A percentile compares a stretch with the other conserved stretches of the same genome.
Evolutionary conservation across 2,329 filamentous ascomycete species (phyloP).

Genomic region (Penicillium sp.): DNA sequence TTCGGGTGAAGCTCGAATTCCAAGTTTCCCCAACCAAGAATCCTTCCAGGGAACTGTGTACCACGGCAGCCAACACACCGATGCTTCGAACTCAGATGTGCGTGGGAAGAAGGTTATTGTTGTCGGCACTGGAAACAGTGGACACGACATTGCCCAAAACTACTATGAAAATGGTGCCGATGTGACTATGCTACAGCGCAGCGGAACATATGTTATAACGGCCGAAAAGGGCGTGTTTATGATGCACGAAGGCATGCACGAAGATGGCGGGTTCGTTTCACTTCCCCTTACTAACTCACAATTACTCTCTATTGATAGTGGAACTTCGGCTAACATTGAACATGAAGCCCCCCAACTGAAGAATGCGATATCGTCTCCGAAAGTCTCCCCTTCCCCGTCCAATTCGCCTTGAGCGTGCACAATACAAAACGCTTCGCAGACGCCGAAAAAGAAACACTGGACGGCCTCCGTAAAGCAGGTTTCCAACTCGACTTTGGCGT

Average conservation of each 20-base stretch:
- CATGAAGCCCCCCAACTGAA: slow-evolving; percentile 46
- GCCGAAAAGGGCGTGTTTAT: slow-evolving; percentile 47
- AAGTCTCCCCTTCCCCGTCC: slow-evolving; percentile 49
- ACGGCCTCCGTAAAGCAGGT: slow-evolving; percentile 49
- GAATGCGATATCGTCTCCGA: slow-evolving; percentile 52
- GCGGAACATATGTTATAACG: slow-evolving; percentile 52
- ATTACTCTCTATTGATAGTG: background rate
- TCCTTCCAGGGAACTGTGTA: slow-evolving; percentile 46
- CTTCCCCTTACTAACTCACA: background rate
- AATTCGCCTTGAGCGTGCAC: slow-evolving; percentile 47
- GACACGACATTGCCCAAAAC: slow-evolving; percentile 54
- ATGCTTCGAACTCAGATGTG: slow-evolving; percentile 37
- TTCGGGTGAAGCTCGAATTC: slow-evolving; percentile 43
- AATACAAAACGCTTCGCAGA: slow-evolving; percentile 43
- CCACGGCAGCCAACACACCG: slow-evolving; percentile 47
- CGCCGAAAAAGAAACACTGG: slow-evolving; percentile 45
- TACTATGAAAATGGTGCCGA: slow-evolving; percentile 51
- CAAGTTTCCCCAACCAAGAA: slow-evolving; percentile 41
- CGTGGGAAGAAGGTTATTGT: slow-evolving; percentile 49
- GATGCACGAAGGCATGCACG: slow-evolving; percentile 47
- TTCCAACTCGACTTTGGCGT: slow-evolving; percentile 44
- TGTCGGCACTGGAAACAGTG: slow-evolving; percentile 52
- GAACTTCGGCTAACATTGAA: background rate
- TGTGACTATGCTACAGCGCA: slow-evolving; percentile 57
- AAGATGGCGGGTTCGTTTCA: slow-evolving; percentile 39